Conservation (phyloP, 129 eudicot species). For the Chrysanthemum seticuspe region DNA sequence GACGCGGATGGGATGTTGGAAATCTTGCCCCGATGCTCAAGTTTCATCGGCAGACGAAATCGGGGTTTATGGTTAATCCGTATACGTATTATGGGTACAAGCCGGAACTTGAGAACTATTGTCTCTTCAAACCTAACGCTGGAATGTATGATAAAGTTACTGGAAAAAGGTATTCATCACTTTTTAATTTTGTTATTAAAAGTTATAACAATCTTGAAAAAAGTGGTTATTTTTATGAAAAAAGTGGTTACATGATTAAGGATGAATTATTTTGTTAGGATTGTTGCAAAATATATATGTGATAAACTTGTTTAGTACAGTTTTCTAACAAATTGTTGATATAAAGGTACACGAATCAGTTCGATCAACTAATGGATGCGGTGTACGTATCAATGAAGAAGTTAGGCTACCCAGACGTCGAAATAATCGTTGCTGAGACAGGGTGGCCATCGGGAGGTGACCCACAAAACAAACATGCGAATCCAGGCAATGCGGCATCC, state of each 20-base stretch:
- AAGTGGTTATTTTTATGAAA: too few relatives aligned
- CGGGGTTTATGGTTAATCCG: constrained; percentile 90
- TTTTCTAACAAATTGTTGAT: neutral
- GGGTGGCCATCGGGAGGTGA: constrained; percentile 91
- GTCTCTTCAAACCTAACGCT: constrained; percentile 43
- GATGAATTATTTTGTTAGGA: neutral
- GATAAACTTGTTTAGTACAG: neutral
- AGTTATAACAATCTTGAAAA: too few relatives aligned
- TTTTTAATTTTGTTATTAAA: neutral
- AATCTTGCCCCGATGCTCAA: constrained; percentile 65
- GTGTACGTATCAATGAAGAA: constrained; percentile 64
- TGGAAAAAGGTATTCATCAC: constrained; percentile 23
- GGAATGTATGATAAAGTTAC: constrained; percentile 55
- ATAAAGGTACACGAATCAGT: constrained; percentile 60
- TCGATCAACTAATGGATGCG: constrained; percentile 69
- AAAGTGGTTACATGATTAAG: too few relatives aligned
- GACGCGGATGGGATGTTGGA: constrained; percentile 84
- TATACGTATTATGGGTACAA: constrained; percentile 72
- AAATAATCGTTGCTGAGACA: constrained; percentile 77
- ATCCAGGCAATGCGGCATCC: constrained; percentile 57
- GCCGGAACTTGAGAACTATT: constrained; percentile 38
- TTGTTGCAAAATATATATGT: neutral
- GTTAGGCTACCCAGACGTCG: constrained; percentile 71
- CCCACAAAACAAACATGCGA: constrained; percentile 47
- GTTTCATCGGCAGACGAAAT: constrained; percentile 53